Evolutionary conservation across 768 basidiomycete genomes (phyloP).

Genomic region (Crassisporium funariophilum): DNA sequence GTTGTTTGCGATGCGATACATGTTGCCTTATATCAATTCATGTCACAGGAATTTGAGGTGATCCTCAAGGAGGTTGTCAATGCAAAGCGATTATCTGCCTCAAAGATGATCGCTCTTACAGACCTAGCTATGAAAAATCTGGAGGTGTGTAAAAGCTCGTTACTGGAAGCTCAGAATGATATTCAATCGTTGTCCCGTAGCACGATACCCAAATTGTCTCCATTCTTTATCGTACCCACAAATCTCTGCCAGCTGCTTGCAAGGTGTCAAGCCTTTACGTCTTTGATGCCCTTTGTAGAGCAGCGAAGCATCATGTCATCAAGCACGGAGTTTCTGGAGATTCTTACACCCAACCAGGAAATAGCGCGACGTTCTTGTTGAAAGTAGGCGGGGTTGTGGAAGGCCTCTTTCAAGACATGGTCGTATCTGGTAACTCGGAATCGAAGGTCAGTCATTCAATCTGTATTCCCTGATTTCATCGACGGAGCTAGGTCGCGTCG

Average conservation of each 20-base stretch:
- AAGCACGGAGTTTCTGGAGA: conserved; percentile 67
- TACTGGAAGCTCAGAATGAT: neutral
- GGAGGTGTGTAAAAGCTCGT: conserved; percentile 53
- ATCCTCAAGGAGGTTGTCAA: conserved; percentile 80
- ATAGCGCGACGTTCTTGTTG: conserved; percentile 79
- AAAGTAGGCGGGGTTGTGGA: conserved; percentile 93
- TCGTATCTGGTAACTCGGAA: conserved; percentile 63
- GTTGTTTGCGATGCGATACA: conserved; percentile 8
- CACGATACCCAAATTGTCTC: conserved; percentile 88
- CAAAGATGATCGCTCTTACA: conserved; percentile 79
- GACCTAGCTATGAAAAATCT: conserved; percentile 78
- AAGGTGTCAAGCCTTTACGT: conserved; percentile 92
- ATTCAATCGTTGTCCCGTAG: conserved; percentile 41
- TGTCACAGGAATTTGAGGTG: conserved; percentile 73
- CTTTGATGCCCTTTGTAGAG: conserved; percentile 91
- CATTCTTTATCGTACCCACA: conserved; percentile 87
- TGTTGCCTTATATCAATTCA: conserved; percentile 9
- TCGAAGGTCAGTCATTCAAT: conserved; percentile 74
- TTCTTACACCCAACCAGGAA: conserved; percentile 58
- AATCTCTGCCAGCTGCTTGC: conserved; percentile 58
- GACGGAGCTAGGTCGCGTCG: conserved; percentile 25
- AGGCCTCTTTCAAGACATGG: conserved; percentile 86
- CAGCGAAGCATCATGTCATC: conserved; percentile 65
- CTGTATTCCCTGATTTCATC: neutral
- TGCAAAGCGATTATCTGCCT: conserved; percentile 82